These are phyloP conservation scores for Stropharia rugosoannulata DNA, from an alignment of 768 basidiomycete genomes.

Conservation along the genomic window DNA sequence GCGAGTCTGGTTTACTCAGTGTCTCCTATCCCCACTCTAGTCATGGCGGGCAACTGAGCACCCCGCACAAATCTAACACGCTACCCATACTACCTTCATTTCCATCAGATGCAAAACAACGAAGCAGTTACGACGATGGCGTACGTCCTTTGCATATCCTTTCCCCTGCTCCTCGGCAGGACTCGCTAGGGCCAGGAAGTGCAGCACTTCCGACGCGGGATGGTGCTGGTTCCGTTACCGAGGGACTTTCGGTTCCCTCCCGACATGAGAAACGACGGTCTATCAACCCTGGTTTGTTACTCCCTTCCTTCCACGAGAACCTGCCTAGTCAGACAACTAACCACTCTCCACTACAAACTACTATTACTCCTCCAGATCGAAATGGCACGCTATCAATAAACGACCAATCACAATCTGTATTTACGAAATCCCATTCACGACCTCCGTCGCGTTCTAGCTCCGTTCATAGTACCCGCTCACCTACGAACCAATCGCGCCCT, in stretches of 20 bases:
- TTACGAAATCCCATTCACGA: conserved; percentile 17
- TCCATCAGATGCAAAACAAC: conserved; percentile 25
- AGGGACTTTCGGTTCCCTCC: conserved; percentile 36
- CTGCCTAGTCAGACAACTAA: conserved; percentile 22
- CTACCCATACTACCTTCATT: conserved; percentile 34
- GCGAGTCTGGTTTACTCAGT: neutral
- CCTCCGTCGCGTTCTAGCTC: conserved; percentile 31
- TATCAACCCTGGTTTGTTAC: conserved; percentile 43
- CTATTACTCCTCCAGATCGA: conserved; percentile 10
- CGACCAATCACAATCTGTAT: conserved; percentile 10
- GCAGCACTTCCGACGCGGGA: conserved; percentile 13
- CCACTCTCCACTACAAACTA: conserved; percentile 16
- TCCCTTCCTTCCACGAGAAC: conserved; percentile 32
- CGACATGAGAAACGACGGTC: conserved; percentile 45
- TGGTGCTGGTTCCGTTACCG: conserved; percentile 14
- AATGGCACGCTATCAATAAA: conserved; percentile 9
- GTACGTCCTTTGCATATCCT: conserved; percentile 40
- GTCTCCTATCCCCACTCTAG: conserved; percentile 1
- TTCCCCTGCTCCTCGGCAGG: conserved; percentile 21
- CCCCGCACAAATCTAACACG: conserved; percentile 37
- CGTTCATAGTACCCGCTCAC: conserved; percentile 25
- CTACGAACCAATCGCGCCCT: conserved; percentile 30
- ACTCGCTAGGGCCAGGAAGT: conserved; percentile 17
- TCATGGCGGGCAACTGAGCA: conserved; percentile 4
- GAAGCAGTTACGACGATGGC: conserved; percentile 46